phyloP scores from a whole-genome alignment of 768 basidiomycete species.

The Boletus vermiculosoides region DNA sequence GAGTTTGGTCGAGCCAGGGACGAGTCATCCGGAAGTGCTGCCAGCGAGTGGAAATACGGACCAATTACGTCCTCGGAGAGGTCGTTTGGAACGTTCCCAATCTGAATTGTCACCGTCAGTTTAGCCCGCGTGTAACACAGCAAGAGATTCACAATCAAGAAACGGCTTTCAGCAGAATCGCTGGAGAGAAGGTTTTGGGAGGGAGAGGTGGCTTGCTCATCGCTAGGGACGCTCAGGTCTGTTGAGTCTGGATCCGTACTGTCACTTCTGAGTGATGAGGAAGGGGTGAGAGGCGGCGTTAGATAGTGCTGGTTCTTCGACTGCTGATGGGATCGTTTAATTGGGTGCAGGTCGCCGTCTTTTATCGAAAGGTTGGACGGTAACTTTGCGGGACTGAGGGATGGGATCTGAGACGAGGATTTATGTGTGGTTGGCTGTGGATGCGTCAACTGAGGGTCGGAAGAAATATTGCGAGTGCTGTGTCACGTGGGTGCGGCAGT shows the following conservation, averaged over 20 bases:
- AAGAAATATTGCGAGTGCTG: constrained; percentile 26
- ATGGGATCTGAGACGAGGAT: constrained; percentile 17
- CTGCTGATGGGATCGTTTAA: constrained; percentile 21
- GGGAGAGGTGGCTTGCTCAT: constrained; percentile 22
- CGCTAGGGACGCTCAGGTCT: constrained; percentile 23
- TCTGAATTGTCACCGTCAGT: constrained; percentile 29
- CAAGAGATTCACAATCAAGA: constrained; percentile 29
- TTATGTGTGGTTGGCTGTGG: constrained; percentile 22
- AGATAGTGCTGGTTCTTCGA: constrained; percentile 41
- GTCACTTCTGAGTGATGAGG: constrained; percentile 49
- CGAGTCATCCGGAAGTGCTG: constrained; percentile 15
- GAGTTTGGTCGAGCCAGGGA: constrained; percentile 5
- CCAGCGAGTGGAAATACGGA: constrained; percentile 31
- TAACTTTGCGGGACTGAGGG: constrained; percentile 13
- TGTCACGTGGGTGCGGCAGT: constrained; percentile 19
- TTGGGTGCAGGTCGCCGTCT: constrained; percentile 18
- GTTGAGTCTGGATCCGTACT: constrained; percentile 34
- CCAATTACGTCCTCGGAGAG: constrained; percentile 32
- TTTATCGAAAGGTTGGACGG: constrained; percentile 13
- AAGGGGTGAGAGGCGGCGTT: constrained; percentile 71
- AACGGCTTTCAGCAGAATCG: constrained; percentile 29
- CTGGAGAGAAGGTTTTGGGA: constrained; percentile 4
- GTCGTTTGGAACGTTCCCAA: constrained; percentile 39
- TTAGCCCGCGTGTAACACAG: neutral
- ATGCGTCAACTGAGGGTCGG: constrained; percentile 32